phyloP scores from a whole-genome alignment of 768 basidiomycete genomes.

The Leccinum variicolor region DNA sequence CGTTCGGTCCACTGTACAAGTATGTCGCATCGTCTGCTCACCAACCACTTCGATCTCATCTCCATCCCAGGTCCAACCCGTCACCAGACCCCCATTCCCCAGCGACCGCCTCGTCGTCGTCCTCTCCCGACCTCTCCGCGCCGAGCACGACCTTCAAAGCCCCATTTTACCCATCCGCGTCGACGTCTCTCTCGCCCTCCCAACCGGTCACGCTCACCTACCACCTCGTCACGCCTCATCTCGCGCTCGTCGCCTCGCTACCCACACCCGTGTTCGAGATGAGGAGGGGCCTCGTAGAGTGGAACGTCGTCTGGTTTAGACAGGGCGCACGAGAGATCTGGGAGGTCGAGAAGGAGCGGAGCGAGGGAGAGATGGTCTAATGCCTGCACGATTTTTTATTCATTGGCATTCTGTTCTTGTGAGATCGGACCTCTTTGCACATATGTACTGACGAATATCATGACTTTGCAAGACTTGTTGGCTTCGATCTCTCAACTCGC shows the following conservation, averaged over 20 bases:
- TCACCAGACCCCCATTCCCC: slow-evolving; percentile 3
- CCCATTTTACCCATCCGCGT: slow-evolving; percentile 66
- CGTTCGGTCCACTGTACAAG: slow-evolving; percentile 87
- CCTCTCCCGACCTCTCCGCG: background rate
- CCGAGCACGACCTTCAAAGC: slow-evolving; percentile 33
- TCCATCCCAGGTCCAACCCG: slow-evolving; percentile 20
- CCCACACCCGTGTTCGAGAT: slow-evolving; percentile 71
- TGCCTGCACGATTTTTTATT: background rate
- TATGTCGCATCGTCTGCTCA: slow-evolving; percentile 29
- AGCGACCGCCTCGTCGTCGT: background rate
- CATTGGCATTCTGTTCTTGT: background rate
- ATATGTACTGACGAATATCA: background rate
- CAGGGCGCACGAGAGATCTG: slow-evolving; percentile 83
- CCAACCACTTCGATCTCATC: background rate
- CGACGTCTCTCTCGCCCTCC: slow-evolving; percentile 57
- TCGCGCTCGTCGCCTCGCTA: slow-evolving; percentile 68
- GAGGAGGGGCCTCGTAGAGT: slow-evolving; percentile 75
- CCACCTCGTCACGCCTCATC: slow-evolving; percentile 71
- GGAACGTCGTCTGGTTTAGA: slow-evolving; percentile 83
- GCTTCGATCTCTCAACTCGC: background rate
- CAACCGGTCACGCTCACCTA: slow-evolving; percentile 74
- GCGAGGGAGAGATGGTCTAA: slow-evolving; percentile 19
- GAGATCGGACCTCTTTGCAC: background rate
- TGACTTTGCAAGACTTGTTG: background rate
- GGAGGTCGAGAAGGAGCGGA: slow-evolving; percentile 61